Conservation (phyloP, 2,329 filamentous ascomycete genomes). For the Fonsecaea erecta region DNA sequence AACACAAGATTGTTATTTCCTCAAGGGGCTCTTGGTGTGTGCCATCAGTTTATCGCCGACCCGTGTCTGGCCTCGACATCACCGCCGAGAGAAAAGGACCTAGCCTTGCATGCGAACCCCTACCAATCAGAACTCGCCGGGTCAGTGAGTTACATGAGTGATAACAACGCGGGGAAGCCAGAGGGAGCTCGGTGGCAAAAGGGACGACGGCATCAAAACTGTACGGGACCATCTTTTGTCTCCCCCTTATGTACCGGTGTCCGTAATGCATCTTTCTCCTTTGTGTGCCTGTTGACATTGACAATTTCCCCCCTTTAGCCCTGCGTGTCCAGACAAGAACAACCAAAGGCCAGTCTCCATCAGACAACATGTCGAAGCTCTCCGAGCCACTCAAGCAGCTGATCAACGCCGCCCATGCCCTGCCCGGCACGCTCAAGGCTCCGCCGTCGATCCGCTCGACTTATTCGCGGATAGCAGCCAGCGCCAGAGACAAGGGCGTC, state of each 20-base stretch:
- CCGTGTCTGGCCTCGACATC: not conserved
- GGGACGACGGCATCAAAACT: conserved; percentile 5
- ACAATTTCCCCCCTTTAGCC: not conserved
- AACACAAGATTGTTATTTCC: not conserved
- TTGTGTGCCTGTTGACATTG: not conserved
- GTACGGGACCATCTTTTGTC: not conserved
- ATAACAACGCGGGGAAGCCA: conserved; percentile 12
- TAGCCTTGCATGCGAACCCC: not conserved
- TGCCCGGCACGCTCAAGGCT: conserved; percentile 68
- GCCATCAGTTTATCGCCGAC: not conserved
- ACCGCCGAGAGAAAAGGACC: not conserved
- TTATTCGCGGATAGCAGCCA: conserved; percentile 66
- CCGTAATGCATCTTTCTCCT: not conserved
- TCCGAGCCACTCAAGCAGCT: conserved; percentile 72
- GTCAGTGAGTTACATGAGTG: conserved; percentile 16
- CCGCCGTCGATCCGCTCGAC: conserved; percentile 66
- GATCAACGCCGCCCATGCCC: conserved; percentile 71
- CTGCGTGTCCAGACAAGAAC: conserved; percentile 7
- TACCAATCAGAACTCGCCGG: conserved; percentile 6
- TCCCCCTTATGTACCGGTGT: too few species aligned
- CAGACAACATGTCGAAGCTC: conserved; percentile 69
- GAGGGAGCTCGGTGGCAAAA: conserved; percentile 8
- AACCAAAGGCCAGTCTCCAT: not conserved
- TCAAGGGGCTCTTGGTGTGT: not conserved
- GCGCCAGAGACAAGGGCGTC: conserved; percentile 66